These are phyloP conservation scores for Hyaloperonospora arabidopsidis DNA, from an alignment of 352 stramenopile genomes.

Conservation along the genomic window DNA sequence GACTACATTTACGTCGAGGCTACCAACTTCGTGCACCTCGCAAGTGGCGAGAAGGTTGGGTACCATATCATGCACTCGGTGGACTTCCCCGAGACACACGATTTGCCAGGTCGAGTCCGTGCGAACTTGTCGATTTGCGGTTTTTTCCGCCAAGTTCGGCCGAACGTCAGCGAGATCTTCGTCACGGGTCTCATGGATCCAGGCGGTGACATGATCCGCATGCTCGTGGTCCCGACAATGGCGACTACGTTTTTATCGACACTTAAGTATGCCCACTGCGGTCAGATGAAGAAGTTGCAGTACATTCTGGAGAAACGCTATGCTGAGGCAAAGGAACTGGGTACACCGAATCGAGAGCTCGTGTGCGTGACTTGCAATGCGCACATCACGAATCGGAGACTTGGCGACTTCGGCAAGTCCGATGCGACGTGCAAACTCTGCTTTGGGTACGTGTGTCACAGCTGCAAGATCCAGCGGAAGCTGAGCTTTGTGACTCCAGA, in stretches of 20 bases:
- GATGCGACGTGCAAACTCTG: constrained; percentile 5
- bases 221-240: constrained; percentile 2
- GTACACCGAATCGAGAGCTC: constrained; percentile 1
- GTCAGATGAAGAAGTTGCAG: constrained; percentile 5
- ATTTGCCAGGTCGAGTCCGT: constrained; percentile 23
- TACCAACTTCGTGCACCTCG: constrained; percentile 26
- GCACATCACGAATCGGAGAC: not conserved
- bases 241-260: not conserved
- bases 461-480: constrained; percentile 6
- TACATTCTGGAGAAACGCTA: constrained; percentile 1
- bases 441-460: constrained; percentile 3
- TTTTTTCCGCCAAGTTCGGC: constrained; percentile 3
- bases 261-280: constrained; percentile 3
- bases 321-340: constrained; percentile 1
- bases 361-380: constrained; percentile 3
- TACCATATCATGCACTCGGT: constrained; percentile 57
- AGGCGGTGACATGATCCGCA: constrained; percentile 1
- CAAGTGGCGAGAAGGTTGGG: constrained; percentile 32
- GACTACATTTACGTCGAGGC: constrained; percentile 52
- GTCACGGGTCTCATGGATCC: constrained; percentile 2
- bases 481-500: constrained; percentile 4
- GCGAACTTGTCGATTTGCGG: constrained; percentile 29
- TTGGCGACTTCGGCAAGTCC: constrained; percentile 1
- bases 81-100: constrained; percentile 25
- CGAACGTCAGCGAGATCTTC: constrained; percentile 1